phyloP scores from a whole-genome alignment of 2,329 filamentous ascomycete species.

The Xylariomycetidae sp. region DNA sequence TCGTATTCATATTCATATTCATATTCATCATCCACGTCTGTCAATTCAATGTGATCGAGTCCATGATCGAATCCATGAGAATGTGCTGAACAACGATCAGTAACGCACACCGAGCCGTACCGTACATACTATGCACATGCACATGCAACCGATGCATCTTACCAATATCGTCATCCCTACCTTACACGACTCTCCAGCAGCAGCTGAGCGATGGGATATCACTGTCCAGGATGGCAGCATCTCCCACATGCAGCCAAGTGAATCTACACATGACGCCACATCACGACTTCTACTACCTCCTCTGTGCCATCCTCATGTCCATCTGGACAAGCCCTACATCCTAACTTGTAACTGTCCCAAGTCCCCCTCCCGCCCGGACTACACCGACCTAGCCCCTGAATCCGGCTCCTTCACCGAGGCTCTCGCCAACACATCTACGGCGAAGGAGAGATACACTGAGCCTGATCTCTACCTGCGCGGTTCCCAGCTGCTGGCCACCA shows the following conservation, averaged over 20 bases:
- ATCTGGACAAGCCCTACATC: constrained; percentile 64
- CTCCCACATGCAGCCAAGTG: constrained; percentile 13
- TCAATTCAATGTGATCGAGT: no score
- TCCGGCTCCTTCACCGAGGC: constrained; percentile 64
- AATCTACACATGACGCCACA: constrained; percentile 7
- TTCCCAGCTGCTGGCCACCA: constrained; percentile 60
- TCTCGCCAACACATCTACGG: constrained; percentile 42
- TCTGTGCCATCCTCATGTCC: constrained; percentile 69
- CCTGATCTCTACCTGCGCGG: constrained; percentile 62
- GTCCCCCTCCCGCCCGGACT: constrained; percentile 41
- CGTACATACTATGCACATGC: no score
- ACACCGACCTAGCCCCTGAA: constrained; percentile 54
- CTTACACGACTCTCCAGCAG: constrained; percentile 2
- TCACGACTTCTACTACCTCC: constrained; percentile 29
- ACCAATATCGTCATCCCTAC: constrained; percentile 14
- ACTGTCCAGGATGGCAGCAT: constrained; percentile 13
- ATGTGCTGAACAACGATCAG: no score
- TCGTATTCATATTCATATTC: no score
- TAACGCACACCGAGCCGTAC: no score
- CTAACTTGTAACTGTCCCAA: constrained; percentile 34
- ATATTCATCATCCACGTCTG: no score
- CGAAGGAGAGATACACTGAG: constrained; percentile 59
- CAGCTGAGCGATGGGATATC: constrained; percentile 14
- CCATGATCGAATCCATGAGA: no score
- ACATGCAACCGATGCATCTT: no score